Base-by-base conservation (phyloP, 31 red algal species). In the Porphyra umbilicalis region DNA sequence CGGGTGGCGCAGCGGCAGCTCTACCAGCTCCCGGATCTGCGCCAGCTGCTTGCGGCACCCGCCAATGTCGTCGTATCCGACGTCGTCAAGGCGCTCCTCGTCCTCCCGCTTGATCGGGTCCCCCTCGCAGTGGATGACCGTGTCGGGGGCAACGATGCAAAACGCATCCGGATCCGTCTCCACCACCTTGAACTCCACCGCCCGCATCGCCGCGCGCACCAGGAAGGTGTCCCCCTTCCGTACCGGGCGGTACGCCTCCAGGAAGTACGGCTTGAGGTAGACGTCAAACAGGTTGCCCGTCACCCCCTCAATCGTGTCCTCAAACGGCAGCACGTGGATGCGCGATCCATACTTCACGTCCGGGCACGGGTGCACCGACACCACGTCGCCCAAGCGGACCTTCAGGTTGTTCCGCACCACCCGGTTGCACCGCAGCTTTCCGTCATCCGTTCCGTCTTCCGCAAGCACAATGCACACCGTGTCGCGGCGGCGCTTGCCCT, bases 51-150 rank as follows among this genome's bases (percentile, higher is more conserved):
- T 97, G 35, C 94, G 91, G 81, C 89, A 91, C 40, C 98, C 98
- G 76, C 98, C 98, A 82, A 99, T 99, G 82, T 99, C 98, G 83
- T 97, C 98, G 81, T 99, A 99, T 18, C 97, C 97, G 39, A 99
- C 94, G 79, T 99, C 97, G 75, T 99, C 97, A 30, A 88, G 78
- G 81, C 95, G 91, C 79, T 99, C 97, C 82, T 99, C 97, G 77
- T 99, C 97, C 83, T 99, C 97, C 32, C 97, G 92, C 77, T 93
- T 93, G 38, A 99, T 88, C 32, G 97, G 92, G 13, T 99, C 97
- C 39, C 97, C 97, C 81, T 99, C 94, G 79, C 97, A 99, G 79
- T 99, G 97, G 78, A 99, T 99, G 31, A 99, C 97, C 38, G 94
- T 96, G 75, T 99, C 97, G 31, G 97, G 97, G 25, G 94, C 94